Conservation (phyloP, 106 monocot species). For the Vanilla planifolia region DNA sequence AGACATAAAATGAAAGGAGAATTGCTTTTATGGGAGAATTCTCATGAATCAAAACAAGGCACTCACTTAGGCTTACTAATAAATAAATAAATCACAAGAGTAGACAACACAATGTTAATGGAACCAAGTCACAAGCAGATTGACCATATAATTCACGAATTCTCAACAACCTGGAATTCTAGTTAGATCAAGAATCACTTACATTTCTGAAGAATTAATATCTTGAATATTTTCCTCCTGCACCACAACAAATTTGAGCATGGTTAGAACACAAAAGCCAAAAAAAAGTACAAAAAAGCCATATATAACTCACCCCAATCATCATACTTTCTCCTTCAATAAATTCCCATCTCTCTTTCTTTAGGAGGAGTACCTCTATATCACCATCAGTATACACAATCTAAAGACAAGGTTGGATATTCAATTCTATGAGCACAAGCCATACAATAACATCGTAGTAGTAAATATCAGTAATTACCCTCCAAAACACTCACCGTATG, state of each 20-base stretch:
- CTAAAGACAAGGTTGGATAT: conserved; percentile 12
- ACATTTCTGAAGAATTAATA: conserved; percentile 7
- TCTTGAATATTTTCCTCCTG: conserved; percentile 4
- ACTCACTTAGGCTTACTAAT: too few species aligned
- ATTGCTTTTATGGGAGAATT: too few species aligned
- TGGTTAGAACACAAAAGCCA: background rate
- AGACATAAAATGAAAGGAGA: too few species aligned
- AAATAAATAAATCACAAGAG: too few species aligned
- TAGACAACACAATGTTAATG: too few species aligned
- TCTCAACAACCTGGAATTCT: too few species aligned
- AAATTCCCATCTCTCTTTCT: conserved; percentile 41
- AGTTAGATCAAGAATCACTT: too few species aligned
- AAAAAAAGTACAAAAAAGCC: background rate
- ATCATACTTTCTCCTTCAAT: conserved; percentile 10
- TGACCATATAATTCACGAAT: too few species aligned
- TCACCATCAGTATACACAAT: conserved; percentile 63
- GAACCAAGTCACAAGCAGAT: too few species aligned
- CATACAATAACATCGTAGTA: background rate
- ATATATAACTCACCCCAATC: conserved; percentile 13
- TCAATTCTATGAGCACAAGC: background rate
- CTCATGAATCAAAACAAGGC: too few species aligned
- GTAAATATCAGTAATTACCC: background rate
- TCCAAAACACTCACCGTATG: background rate
- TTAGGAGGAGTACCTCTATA: conserved; percentile 33
- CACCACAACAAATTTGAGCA: background rate